A percentile compares a stretch with the other conserved stretches of the same genome.
phyloP scores from a whole-genome alignment of 305 asterid species.

The Fraxinus paxiana region DNA sequence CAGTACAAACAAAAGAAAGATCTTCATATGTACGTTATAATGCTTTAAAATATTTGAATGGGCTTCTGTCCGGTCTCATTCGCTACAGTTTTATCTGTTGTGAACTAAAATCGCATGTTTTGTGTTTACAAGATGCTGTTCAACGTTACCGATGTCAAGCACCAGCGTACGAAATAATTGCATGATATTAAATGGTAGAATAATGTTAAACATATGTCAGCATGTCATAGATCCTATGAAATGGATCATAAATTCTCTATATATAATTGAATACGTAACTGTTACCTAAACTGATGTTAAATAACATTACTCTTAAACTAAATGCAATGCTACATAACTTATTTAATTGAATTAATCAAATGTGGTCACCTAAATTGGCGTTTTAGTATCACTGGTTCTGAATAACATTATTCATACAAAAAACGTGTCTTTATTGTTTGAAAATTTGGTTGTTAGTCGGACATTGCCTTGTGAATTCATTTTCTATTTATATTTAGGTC shows the following conservation, averaged over 20 bases:
- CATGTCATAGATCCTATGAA: no score
- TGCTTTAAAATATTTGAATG: neutral
- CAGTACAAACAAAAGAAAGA: constrained; percentile 24
- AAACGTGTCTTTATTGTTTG: neutral
- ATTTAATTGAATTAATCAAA: no score
- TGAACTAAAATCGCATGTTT: neutral
- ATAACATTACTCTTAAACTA: neutral
- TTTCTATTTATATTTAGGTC: neutral
- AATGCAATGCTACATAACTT: neutral
- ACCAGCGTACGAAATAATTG: no score
- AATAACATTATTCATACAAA: neutral
- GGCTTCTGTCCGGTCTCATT: constrained; percentile 6
- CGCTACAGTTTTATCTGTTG: constrained; percentile 12
- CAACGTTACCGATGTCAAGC: neutral
- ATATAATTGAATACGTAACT: neutral
- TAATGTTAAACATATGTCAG: no score
- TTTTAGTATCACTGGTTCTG: no score
- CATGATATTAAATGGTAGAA: no score
- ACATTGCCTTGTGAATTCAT: neutral
- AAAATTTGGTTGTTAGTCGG: neutral
- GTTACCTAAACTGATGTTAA: neutral
- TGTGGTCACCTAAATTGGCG: no score
- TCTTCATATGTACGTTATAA: constrained; percentile 13
- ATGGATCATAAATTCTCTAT: no score
- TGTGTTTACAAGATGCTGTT: neutral